Evolutionary conservation across 257 asterid genomes (phyloP), one percentile per base, ranked within the genome.

Genomic region (Solanum bulbocastanum): DNA sequence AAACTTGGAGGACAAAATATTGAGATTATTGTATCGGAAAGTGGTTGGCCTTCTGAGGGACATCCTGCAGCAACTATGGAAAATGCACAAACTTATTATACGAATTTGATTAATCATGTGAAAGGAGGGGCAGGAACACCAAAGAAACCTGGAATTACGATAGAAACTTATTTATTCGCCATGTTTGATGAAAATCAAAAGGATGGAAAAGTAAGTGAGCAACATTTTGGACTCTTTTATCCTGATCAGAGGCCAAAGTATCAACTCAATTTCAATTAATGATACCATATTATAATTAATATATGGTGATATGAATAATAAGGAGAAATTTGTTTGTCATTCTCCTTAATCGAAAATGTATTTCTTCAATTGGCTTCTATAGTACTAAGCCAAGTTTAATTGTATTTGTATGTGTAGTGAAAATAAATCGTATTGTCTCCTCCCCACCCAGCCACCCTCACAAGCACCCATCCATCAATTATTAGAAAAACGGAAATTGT

Each of bases 141-240:
- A n/a, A 92, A 72, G 87, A 88, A 60, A 90, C 88, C 87, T 12
- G 93, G 89, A 40, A 85, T 18, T 23, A 84, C 49, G 5, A 83
- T 91, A 2, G 92, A 93, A 72, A 93, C 97, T 14, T 92, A 92
- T 88, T 33, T 94, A 49, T 93, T 94, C 75, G 94, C 93, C 30
- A 89, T 93, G 92, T 94, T 91, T 85, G 95, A 92, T 71, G 97
- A 94, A 87, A 93, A 94, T 39, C 5, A 66, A 14, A 94, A 92
- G 88, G 5, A 11, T 0, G 91, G 92, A 44, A 88, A 35, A 0
- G 1, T 9, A 2, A 89, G 56, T 13, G 94, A 94, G 84, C 86
- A 82, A 52, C 92, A 94, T 83, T 94, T 91, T 44, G 94, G 94
- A 7, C 73, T 94, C 30, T 94, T 93, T 30, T 8, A 2, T 11